Conservation (phyloP, 257 asterid species). For the Phtheirospermum japonicum region DNA sequence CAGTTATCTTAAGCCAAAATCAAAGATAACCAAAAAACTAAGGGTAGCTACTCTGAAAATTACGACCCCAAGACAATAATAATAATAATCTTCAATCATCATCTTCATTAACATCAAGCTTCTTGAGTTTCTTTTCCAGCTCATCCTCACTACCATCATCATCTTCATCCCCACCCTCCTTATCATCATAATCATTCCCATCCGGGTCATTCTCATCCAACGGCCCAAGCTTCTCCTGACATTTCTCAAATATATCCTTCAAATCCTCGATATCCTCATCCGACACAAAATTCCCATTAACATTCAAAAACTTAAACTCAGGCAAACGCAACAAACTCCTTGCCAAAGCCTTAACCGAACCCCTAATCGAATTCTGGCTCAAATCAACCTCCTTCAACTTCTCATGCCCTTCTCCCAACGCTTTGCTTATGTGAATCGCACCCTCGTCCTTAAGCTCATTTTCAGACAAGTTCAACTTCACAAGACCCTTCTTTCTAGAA, state of each 20-base stretch:
- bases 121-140: slow-evolving; percentile 63
- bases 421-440: slow-evolving; percentile 63
- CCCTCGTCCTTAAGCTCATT: slow-evolving; percentile 91
- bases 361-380: slow-evolving; percentile 64
- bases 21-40: slow-evolving; percentile 31
- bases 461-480: slow-evolving; percentile 72
- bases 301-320: slow-evolving; percentile 53
- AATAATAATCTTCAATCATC: slow-evolving; percentile 31
- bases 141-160: slow-evolving; percentile 57
- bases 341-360: slow-evolving; percentile 61
- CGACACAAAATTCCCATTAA: slow-evolving; percentile 75
- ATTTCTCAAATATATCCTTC: slow-evolving; percentile 59
- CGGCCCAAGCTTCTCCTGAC: slow-evolving; percentile 63
- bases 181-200: slow-evolving; percentile 67
- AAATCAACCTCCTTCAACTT: slow-evolving; percentile 74
- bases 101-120: slow-evolving; percentile 59
- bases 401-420: slow-evolving; percentile 52
- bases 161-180: slow-evolving; percentile 60
- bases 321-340: slow-evolving; percentile 58
- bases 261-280: slow-evolving; percentile 88
- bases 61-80: slow-evolving; percentile 5
- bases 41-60: slow-evolving; percentile 16
- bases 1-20: too few species aligned
- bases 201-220: slow-evolving; percentile 92
- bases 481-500: slow-evolving; percentile 49